Conservation (phyloP, 768 basidiomycete species). For the Sarcodon sp. region DNA sequence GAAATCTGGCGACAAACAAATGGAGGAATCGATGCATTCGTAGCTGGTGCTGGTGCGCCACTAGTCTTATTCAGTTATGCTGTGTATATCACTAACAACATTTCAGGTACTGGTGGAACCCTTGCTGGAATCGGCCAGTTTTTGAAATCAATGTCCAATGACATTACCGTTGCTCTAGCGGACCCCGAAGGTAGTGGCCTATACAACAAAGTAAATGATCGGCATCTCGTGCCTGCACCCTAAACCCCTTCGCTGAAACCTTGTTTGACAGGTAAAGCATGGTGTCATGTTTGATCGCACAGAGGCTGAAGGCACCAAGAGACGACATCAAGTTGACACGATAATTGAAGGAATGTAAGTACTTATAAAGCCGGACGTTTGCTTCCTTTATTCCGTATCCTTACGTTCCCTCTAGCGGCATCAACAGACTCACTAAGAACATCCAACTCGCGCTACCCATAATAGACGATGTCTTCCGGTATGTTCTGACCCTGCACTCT, state of each 20-base stretch:
- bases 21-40: constrained; percentile 72
- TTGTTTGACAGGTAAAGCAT: constrained; percentile 49
- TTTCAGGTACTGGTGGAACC: constrained; percentile 86
- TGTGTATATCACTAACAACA: too few species aligned
- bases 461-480: constrained; percentile 87
- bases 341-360: constrained; percentile 84
- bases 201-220: constrained; percentile 66
- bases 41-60: constrained; percentile 71
- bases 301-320: constrained; percentile 87
- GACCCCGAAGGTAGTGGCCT: constrained; percentile 94
- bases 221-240: background rate
- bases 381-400: background rate
- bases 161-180: constrained; percentile 59
- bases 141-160: constrained; percentile 62
- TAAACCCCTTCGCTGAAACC: background rate
- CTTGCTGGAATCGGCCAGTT: constrained; percentile 75
- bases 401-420: constrained; percentile 43
- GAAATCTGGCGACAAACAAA: constrained; percentile 93
- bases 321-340: constrained; percentile 92
- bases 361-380: constrained; percentile 5
- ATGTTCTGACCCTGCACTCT: constrained; percentile 1
- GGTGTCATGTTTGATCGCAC: constrained; percentile 93
- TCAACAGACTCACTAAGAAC: constrained; percentile 89
- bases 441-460: constrained; percentile 74
- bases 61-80: background rate